Percentiles rank a stretch among this genome's conserved stretches.
Evolutionary conservation across 2,329 filamentous ascomycete species (phyloP).

Genomic region (Penicillium italicum): DNA sequence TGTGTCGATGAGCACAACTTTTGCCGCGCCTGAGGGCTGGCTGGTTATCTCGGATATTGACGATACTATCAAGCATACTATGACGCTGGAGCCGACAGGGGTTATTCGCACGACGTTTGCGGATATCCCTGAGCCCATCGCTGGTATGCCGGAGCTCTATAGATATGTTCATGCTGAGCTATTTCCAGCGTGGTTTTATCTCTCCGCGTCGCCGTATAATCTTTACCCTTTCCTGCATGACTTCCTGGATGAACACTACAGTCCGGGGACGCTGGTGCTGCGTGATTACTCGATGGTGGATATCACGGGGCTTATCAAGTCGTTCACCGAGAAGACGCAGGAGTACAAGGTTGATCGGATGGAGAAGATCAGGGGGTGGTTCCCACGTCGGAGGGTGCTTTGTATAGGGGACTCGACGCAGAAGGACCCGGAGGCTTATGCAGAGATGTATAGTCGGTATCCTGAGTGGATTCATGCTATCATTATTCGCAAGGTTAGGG

Average conservation of each 20-base stretch:
- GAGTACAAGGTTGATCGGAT: constrained; percentile 83
- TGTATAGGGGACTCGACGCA: constrained; percentile 89
- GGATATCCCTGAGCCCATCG: constrained; percentile 65
- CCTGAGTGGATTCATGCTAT: constrained; percentile 78
- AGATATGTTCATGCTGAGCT: constrained; percentile 56
- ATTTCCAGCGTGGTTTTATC: constrained; percentile 80
- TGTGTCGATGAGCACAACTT: constrained; percentile 67
- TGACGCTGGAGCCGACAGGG: constrained; percentile 73
- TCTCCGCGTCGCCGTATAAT: constrained; percentile 91
- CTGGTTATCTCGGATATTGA: constrained; percentile 85
- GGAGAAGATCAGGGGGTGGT: constrained; percentile 70
- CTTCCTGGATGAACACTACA: constrained; percentile 70
- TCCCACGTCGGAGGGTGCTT: constrained; percentile 75
- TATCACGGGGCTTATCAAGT: constrained; percentile 71
- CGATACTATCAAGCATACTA: constrained; percentile 90
- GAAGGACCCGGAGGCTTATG: constrained; percentile 86
- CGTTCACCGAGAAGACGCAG: constrained; percentile 74
- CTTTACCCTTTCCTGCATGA: constrained; percentile 79
- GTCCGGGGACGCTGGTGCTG: constrained; percentile 74
- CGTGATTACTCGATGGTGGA: constrained; percentile 86
- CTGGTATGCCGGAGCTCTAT: constrained; percentile 85
- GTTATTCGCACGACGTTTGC: constrained; percentile 83
- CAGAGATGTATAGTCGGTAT: constrained; percentile 65
- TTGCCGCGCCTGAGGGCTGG: constrained; percentile 76
- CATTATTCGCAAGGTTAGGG: constrained; percentile 77